phyloP scores from a whole-genome alignment of 2,329 filamentous ascomycete species.

The Aschersonia sp. region DNA sequence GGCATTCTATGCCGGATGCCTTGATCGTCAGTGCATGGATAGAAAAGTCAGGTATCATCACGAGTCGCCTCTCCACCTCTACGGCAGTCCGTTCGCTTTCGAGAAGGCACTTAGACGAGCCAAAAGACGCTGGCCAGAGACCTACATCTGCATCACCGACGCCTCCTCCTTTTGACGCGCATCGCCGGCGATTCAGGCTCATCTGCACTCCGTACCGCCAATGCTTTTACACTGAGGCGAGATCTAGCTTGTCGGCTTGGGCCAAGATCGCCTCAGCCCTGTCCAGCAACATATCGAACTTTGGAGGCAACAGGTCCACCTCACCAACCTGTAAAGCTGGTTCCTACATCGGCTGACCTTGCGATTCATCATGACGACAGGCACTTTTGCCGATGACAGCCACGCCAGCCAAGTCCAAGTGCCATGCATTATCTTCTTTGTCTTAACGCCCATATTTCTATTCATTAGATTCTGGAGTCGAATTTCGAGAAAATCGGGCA shows the following conservation, averaged over 20 bases:
- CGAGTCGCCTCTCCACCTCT: background rate
- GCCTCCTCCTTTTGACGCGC: too few relatives aligned
- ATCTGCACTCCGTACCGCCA: too few relatives aligned
- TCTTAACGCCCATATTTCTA: constrained; percentile 25
- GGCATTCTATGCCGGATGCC: background rate
- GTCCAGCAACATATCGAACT: too few relatives aligned
- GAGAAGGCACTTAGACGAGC: background rate
- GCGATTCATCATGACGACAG: constrained; percentile 6
- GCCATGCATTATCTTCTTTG: constrained; percentile 27
- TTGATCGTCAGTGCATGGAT: background rate
- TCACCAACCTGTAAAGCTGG: background rate
- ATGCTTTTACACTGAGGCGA: too few relatives aligned
- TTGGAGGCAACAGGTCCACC: too few relatives aligned
- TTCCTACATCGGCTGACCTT: constrained; percentile 7
- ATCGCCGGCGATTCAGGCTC: too few relatives aligned
- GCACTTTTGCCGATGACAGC: constrained; percentile 17
- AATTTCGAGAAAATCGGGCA: constrained; percentile 17
- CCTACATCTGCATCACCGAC: background rate
- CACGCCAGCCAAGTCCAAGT: constrained; percentile 22
- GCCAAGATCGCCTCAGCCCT: too few relatives aligned
- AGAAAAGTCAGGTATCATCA: background rate
- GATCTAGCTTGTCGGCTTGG: too few relatives aligned
- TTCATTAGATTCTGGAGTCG: constrained; percentile 24
- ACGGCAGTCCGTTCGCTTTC: background rate
- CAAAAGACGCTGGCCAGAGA: background rate